Evolutionary conservation across 2,329 filamentous ascomycete species (phyloP).

Genomic region (Plectosphaerella sp.): DNA sequence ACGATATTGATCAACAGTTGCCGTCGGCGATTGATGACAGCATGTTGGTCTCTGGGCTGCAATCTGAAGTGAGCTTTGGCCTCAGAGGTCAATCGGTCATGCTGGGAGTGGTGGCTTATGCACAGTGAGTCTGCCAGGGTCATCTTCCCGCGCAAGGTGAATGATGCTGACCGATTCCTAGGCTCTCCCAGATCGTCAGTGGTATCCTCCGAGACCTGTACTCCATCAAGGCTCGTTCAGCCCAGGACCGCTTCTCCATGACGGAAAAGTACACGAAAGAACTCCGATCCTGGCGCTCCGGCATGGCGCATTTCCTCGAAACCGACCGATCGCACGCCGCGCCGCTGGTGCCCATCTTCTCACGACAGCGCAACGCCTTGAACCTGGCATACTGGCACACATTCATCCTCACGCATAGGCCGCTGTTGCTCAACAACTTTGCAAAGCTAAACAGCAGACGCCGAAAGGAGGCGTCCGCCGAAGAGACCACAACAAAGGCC

Average conservation of each 20-base stretch:
- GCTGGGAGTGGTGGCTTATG: slow-evolving; percentile 26
- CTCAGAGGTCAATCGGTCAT: slow-evolving; percentile 12
- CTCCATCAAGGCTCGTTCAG: slow-evolving; percentile 25
- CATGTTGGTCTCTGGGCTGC: background rate
- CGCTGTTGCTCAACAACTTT: slow-evolving; percentile 29
- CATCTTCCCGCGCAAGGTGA: background rate
- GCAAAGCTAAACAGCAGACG: slow-evolving; percentile 21
- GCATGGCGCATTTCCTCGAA: slow-evolving; percentile 30
- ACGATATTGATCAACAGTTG: slow-evolving; percentile 59
- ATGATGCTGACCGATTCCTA: slow-evolving; percentile 3
- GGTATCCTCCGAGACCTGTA: slow-evolving; percentile 27
- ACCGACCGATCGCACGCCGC: slow-evolving; percentile 27
- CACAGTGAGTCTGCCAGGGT: slow-evolving; percentile 17
- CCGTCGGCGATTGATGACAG: slow-evolving; percentile 48
- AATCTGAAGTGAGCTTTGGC: background rate
- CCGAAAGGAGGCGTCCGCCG: background rate
- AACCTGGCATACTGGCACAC: slow-evolving; percentile 36
- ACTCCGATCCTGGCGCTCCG: slow-evolving; percentile 27
- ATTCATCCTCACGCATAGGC: slow-evolving; percentile 31
- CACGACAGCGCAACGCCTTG: slow-evolving; percentile 33
- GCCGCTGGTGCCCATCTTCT: slow-evolving; percentile 29
- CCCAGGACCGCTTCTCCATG: slow-evolving; percentile 12
- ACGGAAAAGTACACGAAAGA: slow-evolving; percentile 22
- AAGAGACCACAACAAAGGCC: background rate
- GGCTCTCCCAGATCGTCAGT: slow-evolving; percentile 26